Conservation (phyloP, 805 yeast species). For the Candida qinlingensis region DNA sequence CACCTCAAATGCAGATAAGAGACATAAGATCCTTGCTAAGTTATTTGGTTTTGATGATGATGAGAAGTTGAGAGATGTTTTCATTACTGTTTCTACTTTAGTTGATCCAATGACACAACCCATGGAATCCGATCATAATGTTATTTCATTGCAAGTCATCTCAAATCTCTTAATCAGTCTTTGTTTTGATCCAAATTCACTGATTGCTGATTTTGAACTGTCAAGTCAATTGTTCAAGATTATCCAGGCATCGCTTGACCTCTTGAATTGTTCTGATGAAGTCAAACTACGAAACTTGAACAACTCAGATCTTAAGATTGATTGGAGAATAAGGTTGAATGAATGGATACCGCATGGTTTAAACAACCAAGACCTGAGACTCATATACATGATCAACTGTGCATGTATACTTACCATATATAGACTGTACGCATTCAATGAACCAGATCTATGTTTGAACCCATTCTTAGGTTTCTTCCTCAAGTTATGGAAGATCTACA, state of each 20-base stretch:
- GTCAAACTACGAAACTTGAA: conserved; percentile 33
- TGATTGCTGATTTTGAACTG: conserved; percentile 31
- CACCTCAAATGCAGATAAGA: conserved; percentile 22
- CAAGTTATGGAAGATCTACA: conserved; percentile 62
- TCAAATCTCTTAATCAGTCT: conserved; percentile 41
- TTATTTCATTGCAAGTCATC: conserved; percentile 51
- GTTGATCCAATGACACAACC: conserved; percentile 71
- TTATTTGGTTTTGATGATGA: conserved; percentile 21
- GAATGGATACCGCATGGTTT: conserved; percentile 35
- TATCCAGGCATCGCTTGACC: conserved; percentile 30
- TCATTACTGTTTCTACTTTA: conserved; percentile 30
- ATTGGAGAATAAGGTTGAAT: conserved; percentile 28
- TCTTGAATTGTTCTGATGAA: conserved; percentile 40
- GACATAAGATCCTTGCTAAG: conserved; percentile 28
- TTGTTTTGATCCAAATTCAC: conserved; percentile 24
- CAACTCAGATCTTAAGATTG: conserved; percentile 31
- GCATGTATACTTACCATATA: conserved; percentile 39
- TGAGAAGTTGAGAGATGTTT: conserved; percentile 11
- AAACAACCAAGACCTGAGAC: conserved; percentile 33
- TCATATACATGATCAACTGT: conserved; percentile 41
- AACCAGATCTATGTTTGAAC: conserved; percentile 42
- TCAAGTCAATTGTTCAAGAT: conserved; percentile 30
- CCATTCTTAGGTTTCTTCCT: conserved; percentile 58
- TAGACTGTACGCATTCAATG: conserved; percentile 33
- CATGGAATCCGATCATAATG: conserved; percentile 45